Conservation (phyloP, 352 stramenopile species). For the Pythium dissimile region DNA sequence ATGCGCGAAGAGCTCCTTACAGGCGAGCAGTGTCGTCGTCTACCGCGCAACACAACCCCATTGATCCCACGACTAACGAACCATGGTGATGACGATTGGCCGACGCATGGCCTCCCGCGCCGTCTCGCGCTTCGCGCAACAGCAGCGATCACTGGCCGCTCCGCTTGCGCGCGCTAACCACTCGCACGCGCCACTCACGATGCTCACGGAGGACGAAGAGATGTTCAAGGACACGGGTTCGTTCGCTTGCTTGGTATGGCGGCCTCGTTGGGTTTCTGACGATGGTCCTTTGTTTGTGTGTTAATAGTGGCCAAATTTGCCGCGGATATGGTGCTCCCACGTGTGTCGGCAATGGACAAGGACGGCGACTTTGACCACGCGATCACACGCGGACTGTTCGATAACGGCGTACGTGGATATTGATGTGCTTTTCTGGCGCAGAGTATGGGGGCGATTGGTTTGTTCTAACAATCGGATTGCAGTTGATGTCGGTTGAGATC, state of each 20-base stretch:
- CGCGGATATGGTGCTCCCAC: constrained; percentile 76
- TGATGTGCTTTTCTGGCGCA: no score
- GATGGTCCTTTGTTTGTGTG: no score
- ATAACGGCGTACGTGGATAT: constrained; percentile 74
- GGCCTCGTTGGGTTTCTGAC: no score
- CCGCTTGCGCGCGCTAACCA: constrained; percentile 17
- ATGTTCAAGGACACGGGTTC: constrained; percentile 84
- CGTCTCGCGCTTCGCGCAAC: constrained; percentile 8
- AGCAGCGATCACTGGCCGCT: neutral
- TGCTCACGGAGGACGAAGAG: constrained; percentile 70
- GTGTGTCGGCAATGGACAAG: constrained; percentile 92
- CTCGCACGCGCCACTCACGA: constrained; percentile 42
- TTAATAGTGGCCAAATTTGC: constrained; percentile 83
- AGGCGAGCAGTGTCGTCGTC: constrained; percentile 10
- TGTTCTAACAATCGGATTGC: no score
- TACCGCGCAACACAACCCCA: constrained; percentile 13
- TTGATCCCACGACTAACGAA: constrained; percentile 1
- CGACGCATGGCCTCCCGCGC: constrained; percentile 13
- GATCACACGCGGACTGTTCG: constrained; percentile 91
- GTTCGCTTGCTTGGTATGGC: constrained; percentile 1
- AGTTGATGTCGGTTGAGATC: constrained; percentile 95
- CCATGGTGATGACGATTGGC: constrained; percentile 16
- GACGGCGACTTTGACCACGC: constrained; percentile 87
- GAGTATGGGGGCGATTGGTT: no score
- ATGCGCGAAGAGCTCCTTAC: neutral